A percentile compares a stretch with the other conserved stretches of the same genome.
These are phyloP conservation scores for Inga leiocalycina DNA, from an alignment of 306 rosid genomes.

Conservation along the genomic window DNA sequence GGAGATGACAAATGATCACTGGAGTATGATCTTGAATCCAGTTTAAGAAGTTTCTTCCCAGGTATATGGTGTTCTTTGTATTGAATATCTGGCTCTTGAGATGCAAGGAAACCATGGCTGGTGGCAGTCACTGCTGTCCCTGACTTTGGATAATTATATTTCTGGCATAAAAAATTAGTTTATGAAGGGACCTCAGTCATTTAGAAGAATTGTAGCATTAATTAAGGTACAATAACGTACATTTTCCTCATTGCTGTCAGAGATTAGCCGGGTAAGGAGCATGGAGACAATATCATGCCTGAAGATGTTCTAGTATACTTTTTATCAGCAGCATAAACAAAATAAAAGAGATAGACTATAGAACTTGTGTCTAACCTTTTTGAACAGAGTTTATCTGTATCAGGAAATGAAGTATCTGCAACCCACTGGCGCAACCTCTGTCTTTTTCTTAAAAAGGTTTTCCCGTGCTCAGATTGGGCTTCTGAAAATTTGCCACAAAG, in stretches of 20 bases:
- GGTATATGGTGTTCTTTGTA: slow-evolving; percentile 47
- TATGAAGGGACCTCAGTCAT: slow-evolving; percentile 24
- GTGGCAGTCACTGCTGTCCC: slow-evolving; percentile 34
- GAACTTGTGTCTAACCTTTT: slow-evolving; percentile 59
- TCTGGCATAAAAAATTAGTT: slow-evolving; percentile 44
- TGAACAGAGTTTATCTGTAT: slow-evolving; percentile 49
- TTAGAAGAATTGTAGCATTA: slow-evolving; percentile 21
- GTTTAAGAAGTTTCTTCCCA: slow-evolving; percentile 40
- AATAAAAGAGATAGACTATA: slow-evolving; percentile 25
- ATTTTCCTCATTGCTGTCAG: slow-evolving; percentile 42
- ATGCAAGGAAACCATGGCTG: slow-evolving; percentile 41
- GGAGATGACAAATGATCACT: slow-evolving; percentile 43
- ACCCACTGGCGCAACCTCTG: slow-evolving; percentile 63
- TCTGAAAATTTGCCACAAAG: slow-evolving; percentile 47
- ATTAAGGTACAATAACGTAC: slow-evolving; percentile 48
- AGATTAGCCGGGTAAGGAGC: slow-evolving; percentile 76
- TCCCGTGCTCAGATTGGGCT: slow-evolving; percentile 38
- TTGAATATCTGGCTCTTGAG: slow-evolving; percentile 42
- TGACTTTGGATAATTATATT: slow-evolving; percentile 26
- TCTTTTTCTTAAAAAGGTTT: slow-evolving; percentile 66
- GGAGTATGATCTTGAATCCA: slow-evolving; percentile 41
- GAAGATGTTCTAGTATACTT: slow-evolving; percentile 41
- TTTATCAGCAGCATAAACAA: slow-evolving; percentile 25
- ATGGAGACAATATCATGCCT: slow-evolving; percentile 60
- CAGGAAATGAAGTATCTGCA: slow-evolving; percentile 50